Percentiles rank a stretch among this genome's conserved stretches.
phyloP scores from a whole-genome alignment of 2,329 filamentous ascomycete genomes.

The Sporothrix pseudoabietina region DNA sequence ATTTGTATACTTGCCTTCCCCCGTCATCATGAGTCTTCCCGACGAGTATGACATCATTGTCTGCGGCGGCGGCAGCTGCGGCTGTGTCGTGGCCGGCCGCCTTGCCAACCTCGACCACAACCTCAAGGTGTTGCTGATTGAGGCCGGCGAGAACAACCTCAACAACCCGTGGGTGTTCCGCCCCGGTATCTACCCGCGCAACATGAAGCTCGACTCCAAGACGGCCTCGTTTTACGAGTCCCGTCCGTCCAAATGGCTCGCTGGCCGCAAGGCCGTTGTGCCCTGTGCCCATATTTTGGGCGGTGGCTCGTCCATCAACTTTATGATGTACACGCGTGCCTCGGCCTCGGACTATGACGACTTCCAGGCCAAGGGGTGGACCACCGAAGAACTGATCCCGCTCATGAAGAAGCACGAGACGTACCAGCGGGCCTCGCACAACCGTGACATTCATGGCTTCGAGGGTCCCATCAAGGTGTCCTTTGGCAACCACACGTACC shows the following conservation, averaged over 20 bases:
- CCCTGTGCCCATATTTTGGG: conserved; percentile 73
- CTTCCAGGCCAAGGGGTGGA: conserved; percentile 79
- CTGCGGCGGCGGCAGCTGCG: conserved; percentile 71
- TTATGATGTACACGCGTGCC: conserved; percentile 77
- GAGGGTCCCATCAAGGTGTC: conserved; percentile 82
- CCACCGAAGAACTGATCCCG: conserved; percentile 71
- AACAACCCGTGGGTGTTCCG: conserved; percentile 80
- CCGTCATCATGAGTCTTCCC: conserved; percentile 50
- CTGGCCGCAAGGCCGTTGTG: conserved; percentile 71
- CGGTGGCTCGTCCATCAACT: conserved; percentile 74
- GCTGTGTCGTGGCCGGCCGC: conserved; percentile 59
- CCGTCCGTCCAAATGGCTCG: conserved; percentile 70
- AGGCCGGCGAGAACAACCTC: conserved; percentile 71
- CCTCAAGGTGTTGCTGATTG: conserved; percentile 68
- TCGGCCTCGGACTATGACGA: conserved; percentile 75
- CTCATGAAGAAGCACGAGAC: conserved; percentile 82
- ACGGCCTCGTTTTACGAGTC: conserved; percentile 82
- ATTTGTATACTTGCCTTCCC: background rate
- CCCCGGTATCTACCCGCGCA: conserved; percentile 74
- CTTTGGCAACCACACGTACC: conserved; percentile 79
- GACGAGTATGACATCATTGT: conserved; percentile 83
- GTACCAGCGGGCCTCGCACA: conserved; percentile 67
- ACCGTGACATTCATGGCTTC: conserved; percentile 71
- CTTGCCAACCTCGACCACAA: conserved; percentile 77
- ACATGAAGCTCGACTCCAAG: conserved; percentile 79